Conservation (phyloP, 2,329 filamentous ascomycete species). For the Geosmithia putterillii region DNA sequence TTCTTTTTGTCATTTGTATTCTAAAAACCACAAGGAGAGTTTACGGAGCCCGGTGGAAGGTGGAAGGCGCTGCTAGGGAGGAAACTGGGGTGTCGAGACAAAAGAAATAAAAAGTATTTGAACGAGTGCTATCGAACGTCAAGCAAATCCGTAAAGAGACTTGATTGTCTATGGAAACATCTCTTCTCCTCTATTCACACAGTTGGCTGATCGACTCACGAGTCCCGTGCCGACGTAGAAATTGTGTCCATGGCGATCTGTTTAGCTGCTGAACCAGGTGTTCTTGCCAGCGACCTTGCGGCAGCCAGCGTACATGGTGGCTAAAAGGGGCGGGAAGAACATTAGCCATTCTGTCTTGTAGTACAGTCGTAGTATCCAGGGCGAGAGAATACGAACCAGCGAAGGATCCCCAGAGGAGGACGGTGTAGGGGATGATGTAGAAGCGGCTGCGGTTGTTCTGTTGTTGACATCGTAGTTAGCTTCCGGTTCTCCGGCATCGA, state of each 20-base stretch:
- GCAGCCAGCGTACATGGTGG: conserved; percentile 57
- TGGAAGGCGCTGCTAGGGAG: background rate
- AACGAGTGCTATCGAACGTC: conserved; percentile 1
- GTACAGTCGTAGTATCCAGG: conserved; percentile 1
- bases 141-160: conserved; percentile 1
- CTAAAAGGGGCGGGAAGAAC: conserved; percentile 16
- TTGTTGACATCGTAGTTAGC: conserved; percentile 2
- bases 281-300: conserved; percentile 68
- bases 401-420: conserved; percentile 49
- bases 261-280: conserved; percentile 49
- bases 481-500: conserved; percentile 19
- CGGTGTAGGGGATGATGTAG: conserved; percentile 58
- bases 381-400: conserved; percentile 36
- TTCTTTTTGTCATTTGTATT: background rate
- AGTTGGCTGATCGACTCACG: background rate
- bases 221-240: background rate
- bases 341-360: conserved; percentile 4
- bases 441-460: conserved; percentile 53
- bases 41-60: conserved; percentile 3
- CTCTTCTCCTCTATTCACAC: background rate
- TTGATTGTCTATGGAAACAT: background rate
- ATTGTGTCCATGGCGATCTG: background rate
- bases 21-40: conserved; percentile 5
- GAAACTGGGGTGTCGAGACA: background rate
- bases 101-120: conserved; percentile 3